phyloP scores from a whole-genome alignment of 108 stramenopile species.

The Pseudonitzschia multiseries region DNA sequence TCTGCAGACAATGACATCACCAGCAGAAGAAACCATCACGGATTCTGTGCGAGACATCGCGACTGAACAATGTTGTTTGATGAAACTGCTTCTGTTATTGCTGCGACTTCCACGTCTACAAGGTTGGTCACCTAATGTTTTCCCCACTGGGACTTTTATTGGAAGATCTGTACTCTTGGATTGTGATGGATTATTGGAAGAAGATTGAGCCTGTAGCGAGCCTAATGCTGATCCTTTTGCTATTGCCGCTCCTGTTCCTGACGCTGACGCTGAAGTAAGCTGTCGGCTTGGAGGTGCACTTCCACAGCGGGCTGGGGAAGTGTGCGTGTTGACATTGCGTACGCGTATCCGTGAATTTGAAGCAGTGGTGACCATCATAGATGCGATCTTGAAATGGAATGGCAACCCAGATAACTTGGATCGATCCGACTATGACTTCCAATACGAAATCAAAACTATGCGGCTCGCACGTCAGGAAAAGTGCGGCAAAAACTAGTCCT shows the following conservation, averaged over 20 bases:
- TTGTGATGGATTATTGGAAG: background rate
- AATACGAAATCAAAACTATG: too few relatives aligned
- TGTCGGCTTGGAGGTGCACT: background rate
- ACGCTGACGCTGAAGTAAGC: background rate
- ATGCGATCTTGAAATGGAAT: background rate
- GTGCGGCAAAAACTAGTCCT: too few relatives aligned
- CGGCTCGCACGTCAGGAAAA: too few relatives aligned
- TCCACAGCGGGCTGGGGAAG: background rate
- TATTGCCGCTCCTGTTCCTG: background rate
- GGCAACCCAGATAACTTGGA: too few relatives aligned
- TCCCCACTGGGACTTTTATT: background rate
- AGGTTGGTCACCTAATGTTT: background rate
- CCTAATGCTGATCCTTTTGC: background rate
- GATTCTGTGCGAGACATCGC: constrained; percentile 62
- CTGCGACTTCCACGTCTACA: background rate
- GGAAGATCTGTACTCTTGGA: background rate
- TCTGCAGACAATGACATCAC: constrained; percentile 73
- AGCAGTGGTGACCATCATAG: background rate
- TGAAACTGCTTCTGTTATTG: background rate
- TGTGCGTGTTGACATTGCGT: background rate
- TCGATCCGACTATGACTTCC: background rate
- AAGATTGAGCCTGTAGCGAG: background rate
- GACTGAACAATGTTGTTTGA: constrained; percentile 27
- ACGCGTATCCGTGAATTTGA: background rate
- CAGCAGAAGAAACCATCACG: constrained; percentile 55